Percentiles rank a stretch among this genome's conserved stretches.
Conservation (phyloP, 176 grass and related monocot species). For the Alloteropsis semialata region DNA sequence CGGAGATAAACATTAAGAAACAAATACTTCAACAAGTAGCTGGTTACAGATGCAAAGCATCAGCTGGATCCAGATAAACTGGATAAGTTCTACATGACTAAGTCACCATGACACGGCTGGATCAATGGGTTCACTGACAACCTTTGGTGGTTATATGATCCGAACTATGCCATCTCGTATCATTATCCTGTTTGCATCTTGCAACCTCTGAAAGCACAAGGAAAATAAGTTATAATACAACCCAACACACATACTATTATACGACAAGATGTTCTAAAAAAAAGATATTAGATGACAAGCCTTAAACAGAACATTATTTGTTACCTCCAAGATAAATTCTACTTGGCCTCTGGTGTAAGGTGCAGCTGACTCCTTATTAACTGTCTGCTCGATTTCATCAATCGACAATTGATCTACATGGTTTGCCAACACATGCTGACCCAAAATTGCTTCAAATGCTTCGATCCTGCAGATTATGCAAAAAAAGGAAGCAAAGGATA, state of each 20-base stretch:
- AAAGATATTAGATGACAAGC: neutral
- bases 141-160: constrained; percentile 51
- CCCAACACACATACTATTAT: neutral
- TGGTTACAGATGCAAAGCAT: neutral
- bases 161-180: constrained; percentile 77
- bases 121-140: neutral
- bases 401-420: constrained; percentile 76
- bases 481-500: constrained; percentile 17
- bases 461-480: constrained; percentile 53
- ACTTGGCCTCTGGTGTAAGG: constrained; percentile 79
- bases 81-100: neutral
- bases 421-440: constrained; percentile 83
- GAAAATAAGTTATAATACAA: neutral
- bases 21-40: constrained; percentile 15
- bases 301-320: neutral
- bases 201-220: constrained; percentile 75
- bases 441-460: constrained; percentile 64
- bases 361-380: constrained; percentile 57
- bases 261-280: no score
- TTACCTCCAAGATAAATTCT: constrained; percentile 80
- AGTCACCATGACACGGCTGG: neutral
- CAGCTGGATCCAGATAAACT: neutral
- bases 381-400: constrained; percentile 65
- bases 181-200: constrained; percentile 92
- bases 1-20: constrained; percentile 21